Conservation (phyloP, 2,329 filamentous ascomycete genomes). For the Onygenales sp. region DNA sequence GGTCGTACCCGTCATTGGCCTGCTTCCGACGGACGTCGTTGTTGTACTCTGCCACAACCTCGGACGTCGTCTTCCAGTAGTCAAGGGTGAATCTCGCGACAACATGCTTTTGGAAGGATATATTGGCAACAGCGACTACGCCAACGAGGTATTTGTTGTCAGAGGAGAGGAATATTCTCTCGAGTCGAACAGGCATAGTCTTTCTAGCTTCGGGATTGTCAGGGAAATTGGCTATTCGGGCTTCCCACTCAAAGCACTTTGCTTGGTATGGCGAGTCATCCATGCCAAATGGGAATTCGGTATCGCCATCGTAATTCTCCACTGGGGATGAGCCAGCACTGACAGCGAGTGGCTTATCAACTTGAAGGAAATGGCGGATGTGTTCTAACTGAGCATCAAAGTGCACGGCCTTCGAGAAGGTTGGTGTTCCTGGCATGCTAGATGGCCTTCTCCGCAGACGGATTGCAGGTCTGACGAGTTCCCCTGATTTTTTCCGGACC, state of each 20-base stretch:
- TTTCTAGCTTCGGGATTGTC: slow-evolving; percentile 53
- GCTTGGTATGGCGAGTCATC: slow-evolving; percentile 34
- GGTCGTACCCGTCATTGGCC: slow-evolving; percentile 59
- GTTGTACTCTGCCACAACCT: slow-evolving; percentile 81
- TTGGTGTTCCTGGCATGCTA: slow-evolving; percentile 95
- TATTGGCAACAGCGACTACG: slow-evolving; percentile 72
- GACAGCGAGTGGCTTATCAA: slow-evolving; percentile 90
- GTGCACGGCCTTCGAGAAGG: slow-evolving; percentile 94
- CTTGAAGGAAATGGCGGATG: slow-evolving; percentile 87
- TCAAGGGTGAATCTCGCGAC: slow-evolving; percentile 93
- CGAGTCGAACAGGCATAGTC: slow-evolving; percentile 62
- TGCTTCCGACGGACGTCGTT: slow-evolving; percentile 64
- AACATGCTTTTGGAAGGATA: slow-evolving; percentile 81
- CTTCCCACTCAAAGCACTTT: slow-evolving; percentile 69
- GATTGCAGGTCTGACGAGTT: slow-evolving; percentile 86
- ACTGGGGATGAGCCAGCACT: slow-evolving; percentile 88
- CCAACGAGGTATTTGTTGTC: slow-evolving; percentile 85
- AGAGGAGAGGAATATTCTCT: slow-evolving; percentile 74
- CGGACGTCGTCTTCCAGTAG: slow-evolving; percentile 97
- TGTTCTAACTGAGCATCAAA: slow-evolving; percentile 96
- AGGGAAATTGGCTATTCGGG: slow-evolving; percentile 76
- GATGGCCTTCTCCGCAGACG: slow-evolving; percentile 72
- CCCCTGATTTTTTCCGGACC: slow-evolving; percentile 96
- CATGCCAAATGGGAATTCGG: slow-evolving; percentile 73
- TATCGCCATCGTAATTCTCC: slow-evolving; percentile 77